phyloP scores from a whole-genome alignment of 2,329 filamentous ascomycete genomes.

The Fusarium sp. region DNA sequence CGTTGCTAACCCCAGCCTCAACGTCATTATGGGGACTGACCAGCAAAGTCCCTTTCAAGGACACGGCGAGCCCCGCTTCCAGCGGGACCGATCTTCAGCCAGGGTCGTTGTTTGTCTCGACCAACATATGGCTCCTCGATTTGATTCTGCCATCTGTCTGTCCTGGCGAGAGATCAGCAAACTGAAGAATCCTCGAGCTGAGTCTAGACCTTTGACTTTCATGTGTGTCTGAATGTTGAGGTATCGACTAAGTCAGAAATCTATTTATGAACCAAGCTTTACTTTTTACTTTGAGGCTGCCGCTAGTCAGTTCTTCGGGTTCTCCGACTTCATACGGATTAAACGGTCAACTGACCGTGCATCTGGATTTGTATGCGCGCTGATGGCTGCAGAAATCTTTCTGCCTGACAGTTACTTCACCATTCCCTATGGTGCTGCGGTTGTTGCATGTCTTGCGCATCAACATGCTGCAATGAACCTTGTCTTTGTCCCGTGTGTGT shows the following conservation, averaged over 20 bases:
- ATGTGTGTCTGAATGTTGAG: background rate
- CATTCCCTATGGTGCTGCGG: constrained; percentile 2
- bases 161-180: constrained; percentile 19
- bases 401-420: background rate
- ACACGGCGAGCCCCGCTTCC: constrained; percentile 42
- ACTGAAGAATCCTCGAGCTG: background rate
- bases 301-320: constrained; percentile 30
- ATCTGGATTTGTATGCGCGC: constrained; percentile 10
- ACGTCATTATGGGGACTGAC: constrained; percentile 47
- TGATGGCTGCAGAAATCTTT: background rate
- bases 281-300: background rate
- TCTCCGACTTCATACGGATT: constrained; percentile 40
- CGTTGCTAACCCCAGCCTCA: constrained; percentile 19
- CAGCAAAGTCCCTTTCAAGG: constrained; percentile 23
- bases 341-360: constrained; percentile 20
- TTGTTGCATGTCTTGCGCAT: background rate
- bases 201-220: constrained; percentile 9
- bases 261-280: constrained; percentile 4
- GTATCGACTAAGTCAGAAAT: background rate
- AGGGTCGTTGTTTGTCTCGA: constrained; percentile 36
- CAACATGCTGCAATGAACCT: background rate
- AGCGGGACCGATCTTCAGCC: constrained; percentile 45
- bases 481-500: constrained; percentile 1
- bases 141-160: constrained; percentile 2
- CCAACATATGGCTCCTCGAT: constrained; percentile 20